Evolutionary conservation across 202 grass and related monocot genomes (phyloP).

Genomic region (Panicum hallii): DNA sequence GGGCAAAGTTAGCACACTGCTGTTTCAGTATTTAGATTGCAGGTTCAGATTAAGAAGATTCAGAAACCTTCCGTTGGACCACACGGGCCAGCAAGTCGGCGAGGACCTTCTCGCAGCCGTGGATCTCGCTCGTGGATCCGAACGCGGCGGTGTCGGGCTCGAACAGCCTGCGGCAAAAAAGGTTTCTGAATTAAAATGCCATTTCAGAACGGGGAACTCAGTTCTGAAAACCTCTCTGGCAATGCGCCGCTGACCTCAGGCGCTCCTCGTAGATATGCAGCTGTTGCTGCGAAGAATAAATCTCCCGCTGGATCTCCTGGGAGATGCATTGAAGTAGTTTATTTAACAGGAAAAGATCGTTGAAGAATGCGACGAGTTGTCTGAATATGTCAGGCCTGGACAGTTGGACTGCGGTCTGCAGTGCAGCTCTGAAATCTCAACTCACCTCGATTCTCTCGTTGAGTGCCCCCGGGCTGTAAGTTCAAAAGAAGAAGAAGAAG

Average conservation of each 20-base stretch:
- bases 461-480: constrained; percentile 46
- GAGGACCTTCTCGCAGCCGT: constrained; percentile 58
- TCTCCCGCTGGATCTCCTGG: constrained; percentile 69
- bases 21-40: background rate
- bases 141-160: constrained; percentile 34
- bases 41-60: background rate
- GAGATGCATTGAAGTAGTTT: background rate
- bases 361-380: background rate
- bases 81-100: constrained; percentile 41
- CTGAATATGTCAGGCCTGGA: background rate
- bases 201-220: background rate
- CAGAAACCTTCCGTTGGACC: constrained; percentile 41
- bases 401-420: background rate
- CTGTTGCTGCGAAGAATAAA: constrained; percentile 53
- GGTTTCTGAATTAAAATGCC: background rate
- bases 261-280: constrained; percentile 57
- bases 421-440: background rate
- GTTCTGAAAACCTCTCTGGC: background rate
- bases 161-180: constrained; percentile 35
- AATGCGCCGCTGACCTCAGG: constrained; percentile 40
- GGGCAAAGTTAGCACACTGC: background rate
- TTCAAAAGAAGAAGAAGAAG: background rate
- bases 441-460: constrained; percentile 55
- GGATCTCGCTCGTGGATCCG: constrained; percentile 32
- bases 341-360: background rate